phyloP scores from a whole-genome alignment of 148 eudicot species.

The Rhododendron williamsianum region DNA sequence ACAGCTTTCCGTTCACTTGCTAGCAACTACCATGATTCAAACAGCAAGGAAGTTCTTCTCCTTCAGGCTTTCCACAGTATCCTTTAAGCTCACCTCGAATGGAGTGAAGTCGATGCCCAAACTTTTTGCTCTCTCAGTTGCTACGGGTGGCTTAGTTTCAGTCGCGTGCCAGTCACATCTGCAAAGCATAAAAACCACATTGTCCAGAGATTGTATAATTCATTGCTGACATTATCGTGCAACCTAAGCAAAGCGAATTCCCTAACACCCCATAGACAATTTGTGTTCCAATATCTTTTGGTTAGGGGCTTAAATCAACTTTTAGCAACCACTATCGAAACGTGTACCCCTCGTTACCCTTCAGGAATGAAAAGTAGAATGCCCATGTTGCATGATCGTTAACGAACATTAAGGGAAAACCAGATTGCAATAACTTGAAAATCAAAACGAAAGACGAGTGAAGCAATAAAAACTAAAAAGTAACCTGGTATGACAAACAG shows the following conservation, averaged over 20 bases:
- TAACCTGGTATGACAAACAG: not conserved
- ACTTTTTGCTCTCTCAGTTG: slow-evolving; percentile 21
- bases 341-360: not conserved
- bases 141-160: slow-evolving; percentile 9
- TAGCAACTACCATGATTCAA: not conserved
- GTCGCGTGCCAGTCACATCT: slow-evolving; percentile 26
- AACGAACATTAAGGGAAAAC: not conserved
- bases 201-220: not conserved
- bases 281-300: not conserved
- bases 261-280: not conserved
- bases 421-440: not conserved
- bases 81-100: slow-evolving; percentile 16
- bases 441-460: not conserved
- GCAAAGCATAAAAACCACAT: not conserved
- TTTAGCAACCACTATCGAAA: not conserved
- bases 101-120: slow-evolving; percentile 27
- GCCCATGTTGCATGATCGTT: not conserved
- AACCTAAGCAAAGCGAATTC: not conserved
- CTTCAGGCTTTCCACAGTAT: slow-evolving; percentile 28
- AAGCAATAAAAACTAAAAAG: not conserved
- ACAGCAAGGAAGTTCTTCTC: slow-evolving; percentile 17
- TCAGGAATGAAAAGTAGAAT: not conserved
- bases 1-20: not conserved
- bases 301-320: not conserved
- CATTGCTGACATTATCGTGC: not conserved